These are phyloP conservation scores for Neofusicoccum sp. DNA, from an alignment of 2,329 filamentous ascomycete genomes.

Conservation along the genomic window DNA sequence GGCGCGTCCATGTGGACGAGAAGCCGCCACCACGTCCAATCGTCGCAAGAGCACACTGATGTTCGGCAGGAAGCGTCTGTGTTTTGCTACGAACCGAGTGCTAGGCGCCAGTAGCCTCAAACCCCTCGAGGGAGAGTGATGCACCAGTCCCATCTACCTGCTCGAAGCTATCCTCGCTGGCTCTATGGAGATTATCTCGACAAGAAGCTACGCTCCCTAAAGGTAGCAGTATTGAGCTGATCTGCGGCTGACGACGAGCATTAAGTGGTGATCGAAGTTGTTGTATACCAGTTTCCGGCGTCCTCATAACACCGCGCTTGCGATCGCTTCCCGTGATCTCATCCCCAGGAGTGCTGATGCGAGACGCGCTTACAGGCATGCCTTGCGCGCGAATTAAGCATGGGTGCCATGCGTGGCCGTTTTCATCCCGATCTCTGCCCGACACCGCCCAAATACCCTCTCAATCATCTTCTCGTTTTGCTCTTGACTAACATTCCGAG, in stretches of 20 bases:
- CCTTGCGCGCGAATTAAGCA: background rate
- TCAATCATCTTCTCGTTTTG: background rate
- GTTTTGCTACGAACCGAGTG: slow-evolving; percentile 72
- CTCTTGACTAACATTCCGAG: slow-evolving; percentile 3
- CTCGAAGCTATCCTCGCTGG: slow-evolving; percentile 47
- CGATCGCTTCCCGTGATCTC: slow-evolving; percentile 6
- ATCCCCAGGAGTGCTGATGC: slow-evolving; percentile 3
- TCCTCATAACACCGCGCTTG: slow-evolving; percentile 5
- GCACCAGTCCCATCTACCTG: slow-evolving; percentile 23
- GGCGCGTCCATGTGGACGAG: background rate
- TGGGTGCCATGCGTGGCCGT: background rate
- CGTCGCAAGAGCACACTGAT: slow-evolving; percentile 33
- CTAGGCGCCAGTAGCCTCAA: slow-evolving; percentile 27
- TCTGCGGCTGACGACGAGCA: slow-evolving; percentile 15
- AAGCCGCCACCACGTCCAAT: slow-evolving; percentile 17
- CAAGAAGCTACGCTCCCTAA: slow-evolving; percentile 60
- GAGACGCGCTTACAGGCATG: background rate
- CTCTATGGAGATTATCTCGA: slow-evolving; percentile 69
- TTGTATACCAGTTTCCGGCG: slow-evolving; percentile 18
- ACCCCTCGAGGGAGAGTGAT: slow-evolving; percentile 8
- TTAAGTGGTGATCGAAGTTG: slow-evolving; percentile 17
- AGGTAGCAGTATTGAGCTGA: slow-evolving; percentile 38
- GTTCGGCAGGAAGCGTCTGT: slow-evolving; percentile 44
- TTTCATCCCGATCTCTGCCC: slow-evolving; percentile 1
- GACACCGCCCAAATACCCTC: slow-evolving; percentile 1